These are phyloP conservation scores for Pseudocercospora pini-densiflorae DNA, from an alignment of 2,329 filamentous ascomycete species.

Conservation along the genomic window DNA sequence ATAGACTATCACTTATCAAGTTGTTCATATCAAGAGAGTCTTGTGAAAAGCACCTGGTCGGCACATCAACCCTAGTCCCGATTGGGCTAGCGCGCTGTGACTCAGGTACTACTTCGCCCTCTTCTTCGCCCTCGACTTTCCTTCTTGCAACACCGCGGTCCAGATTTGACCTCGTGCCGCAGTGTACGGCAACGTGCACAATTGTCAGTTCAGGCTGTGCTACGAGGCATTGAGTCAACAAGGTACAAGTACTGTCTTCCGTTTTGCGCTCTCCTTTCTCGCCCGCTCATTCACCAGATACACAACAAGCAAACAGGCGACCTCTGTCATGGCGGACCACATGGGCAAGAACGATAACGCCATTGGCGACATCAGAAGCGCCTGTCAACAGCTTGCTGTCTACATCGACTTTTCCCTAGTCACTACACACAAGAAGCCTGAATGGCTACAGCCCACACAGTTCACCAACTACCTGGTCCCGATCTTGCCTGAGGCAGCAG, in stretches of 20 bases:
- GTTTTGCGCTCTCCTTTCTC: neutral
- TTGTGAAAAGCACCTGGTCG: neutral
- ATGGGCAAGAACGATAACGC: neutral
- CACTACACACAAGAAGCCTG: neutral
- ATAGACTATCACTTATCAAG: too few species aligned
- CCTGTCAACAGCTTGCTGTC: neutral
- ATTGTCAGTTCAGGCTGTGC: neutral
- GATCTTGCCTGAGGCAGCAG: neutral
- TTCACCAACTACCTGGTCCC: slow-evolving; percentile 8
- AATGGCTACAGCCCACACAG: neutral
- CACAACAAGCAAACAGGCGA: neutral
- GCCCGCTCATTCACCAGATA: neutral
- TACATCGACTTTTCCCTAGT: neutral
- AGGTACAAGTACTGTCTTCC: neutral
- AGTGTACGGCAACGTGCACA: neutral
- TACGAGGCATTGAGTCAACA: neutral
- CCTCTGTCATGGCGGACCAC: neutral
- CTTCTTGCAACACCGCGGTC: neutral
- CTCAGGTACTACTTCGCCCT: neutral
- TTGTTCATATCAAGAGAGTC: neutral
- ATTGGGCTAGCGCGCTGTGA: neutral
- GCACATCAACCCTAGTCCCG: neutral
- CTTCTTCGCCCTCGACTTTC: neutral
- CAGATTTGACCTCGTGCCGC: neutral
- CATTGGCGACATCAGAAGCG: neutral